These are phyloP conservation scores for Phytopythium delawarense DNA, from an alignment of 352 stramenopile species.

Conservation along the genomic window DNA sequence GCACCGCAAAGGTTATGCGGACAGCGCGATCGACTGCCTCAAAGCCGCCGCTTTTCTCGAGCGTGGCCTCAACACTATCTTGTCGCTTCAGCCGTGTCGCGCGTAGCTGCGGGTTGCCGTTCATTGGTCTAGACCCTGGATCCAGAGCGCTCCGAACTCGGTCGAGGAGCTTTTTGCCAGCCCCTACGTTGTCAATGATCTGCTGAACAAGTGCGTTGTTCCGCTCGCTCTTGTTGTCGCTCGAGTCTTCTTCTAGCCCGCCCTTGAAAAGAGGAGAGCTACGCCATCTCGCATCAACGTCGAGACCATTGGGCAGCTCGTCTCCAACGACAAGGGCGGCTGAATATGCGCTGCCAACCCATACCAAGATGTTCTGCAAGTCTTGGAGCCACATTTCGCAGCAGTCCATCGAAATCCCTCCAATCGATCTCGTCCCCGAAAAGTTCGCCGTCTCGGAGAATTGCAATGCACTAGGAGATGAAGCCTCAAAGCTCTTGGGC, in stretches of 20 bases:
- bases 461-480: not conserved
- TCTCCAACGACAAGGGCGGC: constrained; percentile 45
- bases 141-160: constrained; percentile 74
- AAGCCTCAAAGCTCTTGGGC: not conserved
- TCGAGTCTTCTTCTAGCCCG: constrained; percentile 30
- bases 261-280: constrained; percentile 52
- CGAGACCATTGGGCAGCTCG: constrained; percentile 7
- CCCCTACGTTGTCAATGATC: constrained; percentile 67
- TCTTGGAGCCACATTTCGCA: constrained; percentile 45
- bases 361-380: constrained; percentile 57
- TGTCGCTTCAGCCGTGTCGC: constrained; percentile 65
- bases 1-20: constrained; percentile 68
- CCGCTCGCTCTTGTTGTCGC: constrained; percentile 14
- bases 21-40: constrained; percentile 80
- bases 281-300: constrained; percentile 41
- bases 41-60: constrained; percentile 84
- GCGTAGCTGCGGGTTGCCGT: constrained; percentile 60
- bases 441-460: not conserved
- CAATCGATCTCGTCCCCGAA: not conserved
- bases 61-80: constrained; percentile 76
- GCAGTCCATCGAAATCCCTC: not conserved
- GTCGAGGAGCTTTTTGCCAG: constrained; percentile 77
- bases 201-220: constrained; percentile 65
- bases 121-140: constrained; percentile 25
- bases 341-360: constrained; percentile 62